Evolutionary conservation across 176 grass and related monocot species (phyloP).

Genomic region (Juncus effusus): DNA sequence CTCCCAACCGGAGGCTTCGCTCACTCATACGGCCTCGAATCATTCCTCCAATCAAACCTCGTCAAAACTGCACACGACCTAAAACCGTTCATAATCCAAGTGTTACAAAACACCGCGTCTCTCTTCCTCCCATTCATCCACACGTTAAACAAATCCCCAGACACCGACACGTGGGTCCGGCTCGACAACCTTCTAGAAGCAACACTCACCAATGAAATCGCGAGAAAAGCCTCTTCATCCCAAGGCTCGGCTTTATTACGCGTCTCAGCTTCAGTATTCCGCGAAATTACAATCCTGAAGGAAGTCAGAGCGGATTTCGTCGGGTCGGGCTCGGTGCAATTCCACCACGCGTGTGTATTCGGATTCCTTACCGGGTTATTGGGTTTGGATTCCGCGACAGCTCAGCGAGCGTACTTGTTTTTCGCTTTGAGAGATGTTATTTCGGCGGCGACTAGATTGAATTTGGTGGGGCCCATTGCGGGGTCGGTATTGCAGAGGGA

Average conservation of each 20-base stretch:
- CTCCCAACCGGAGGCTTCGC: conserved; percentile 84
- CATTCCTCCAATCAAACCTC: conserved; percentile 58
- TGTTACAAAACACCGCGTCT: conserved; percentile 65
- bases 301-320: conserved; percentile 41
- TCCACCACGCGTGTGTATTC: conserved; percentile 70
- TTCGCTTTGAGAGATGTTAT: conserved; percentile 79
- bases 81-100: conserved; percentile 55
- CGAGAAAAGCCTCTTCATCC: conserved; percentile 56
- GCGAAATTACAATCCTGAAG: conserved; percentile 49
- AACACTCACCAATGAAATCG: conserved; percentile 67
- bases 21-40: conserved; percentile 78
- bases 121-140: conserved; percentile 66
- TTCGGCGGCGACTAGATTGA: conserved; percentile 37
- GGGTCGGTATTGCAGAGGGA: conserved; percentile 80
- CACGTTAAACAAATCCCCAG: conserved; percentile 47
- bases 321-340: conserved; percentile 41
- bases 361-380: conserved; percentile 62
- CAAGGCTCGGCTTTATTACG: conserved; percentile 78
- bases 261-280: conserved; percentile 56
- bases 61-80: conserved; percentile 46
- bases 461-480: conserved; percentile 53
- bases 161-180: conserved; percentile 34
- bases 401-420: conserved; percentile 68
- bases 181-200: conserved; percentile 75
- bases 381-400: conserved; percentile 47